Evolutionary conservation across 352 stramenopile species (phyloP).

Genomic region (Globisporangium viniferum): DNA sequence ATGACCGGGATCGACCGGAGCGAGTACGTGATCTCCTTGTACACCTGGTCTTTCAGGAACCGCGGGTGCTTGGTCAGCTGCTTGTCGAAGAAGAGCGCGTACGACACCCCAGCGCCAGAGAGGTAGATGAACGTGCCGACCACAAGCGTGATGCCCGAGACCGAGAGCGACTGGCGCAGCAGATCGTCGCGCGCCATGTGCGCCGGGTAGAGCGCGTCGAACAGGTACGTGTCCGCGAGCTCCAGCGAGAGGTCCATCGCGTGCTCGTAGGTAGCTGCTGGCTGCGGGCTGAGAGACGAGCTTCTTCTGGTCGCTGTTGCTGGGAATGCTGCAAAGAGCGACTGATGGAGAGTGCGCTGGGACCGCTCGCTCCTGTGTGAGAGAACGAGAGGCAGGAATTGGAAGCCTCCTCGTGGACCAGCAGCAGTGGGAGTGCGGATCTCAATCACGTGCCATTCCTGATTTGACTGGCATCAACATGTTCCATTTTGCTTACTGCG

Average conservation of each 20-base stretch:
- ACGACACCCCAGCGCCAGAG: conserved; percentile 38
- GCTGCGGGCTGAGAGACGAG: neutral
- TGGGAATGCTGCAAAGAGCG: neutral
- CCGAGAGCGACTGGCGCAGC: conserved; percentile 42
- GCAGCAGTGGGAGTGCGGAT: too few relatives aligned
- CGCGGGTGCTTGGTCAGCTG: conserved; percentile 58
- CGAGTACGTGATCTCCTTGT: conserved; percentile 46
- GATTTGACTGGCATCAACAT: too few relatives aligned
- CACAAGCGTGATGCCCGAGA: conserved; percentile 48
- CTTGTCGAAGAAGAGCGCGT: conserved; percentile 66
- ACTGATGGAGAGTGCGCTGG: neutral
- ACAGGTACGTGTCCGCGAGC: conserved; percentile 37
- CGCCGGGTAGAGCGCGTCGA: conserved; percentile 55
- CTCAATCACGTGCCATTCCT: too few relatives aligned
- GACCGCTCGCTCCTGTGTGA: too few relatives aligned
- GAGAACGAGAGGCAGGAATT: too few relatives aligned
- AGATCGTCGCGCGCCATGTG: conserved; percentile 39
- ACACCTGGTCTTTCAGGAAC: conserved; percentile 62
- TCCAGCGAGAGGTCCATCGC: conserved; percentile 66
- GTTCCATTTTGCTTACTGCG: too few relatives aligned
- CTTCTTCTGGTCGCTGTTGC: neutral
- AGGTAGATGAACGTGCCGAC: conserved; percentile 64
- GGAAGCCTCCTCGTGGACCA: too few relatives aligned
- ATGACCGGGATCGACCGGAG: conserved; percentile 62
- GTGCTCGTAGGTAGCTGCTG: neutral